Percentiles rank a stretch among this genome's conserved stretches.
These are phyloP conservation scores for Lasiodiplodia sp. DNA, from an alignment of 2,329 filamentous ascomycete species.

Conservation along the genomic window DNA sequence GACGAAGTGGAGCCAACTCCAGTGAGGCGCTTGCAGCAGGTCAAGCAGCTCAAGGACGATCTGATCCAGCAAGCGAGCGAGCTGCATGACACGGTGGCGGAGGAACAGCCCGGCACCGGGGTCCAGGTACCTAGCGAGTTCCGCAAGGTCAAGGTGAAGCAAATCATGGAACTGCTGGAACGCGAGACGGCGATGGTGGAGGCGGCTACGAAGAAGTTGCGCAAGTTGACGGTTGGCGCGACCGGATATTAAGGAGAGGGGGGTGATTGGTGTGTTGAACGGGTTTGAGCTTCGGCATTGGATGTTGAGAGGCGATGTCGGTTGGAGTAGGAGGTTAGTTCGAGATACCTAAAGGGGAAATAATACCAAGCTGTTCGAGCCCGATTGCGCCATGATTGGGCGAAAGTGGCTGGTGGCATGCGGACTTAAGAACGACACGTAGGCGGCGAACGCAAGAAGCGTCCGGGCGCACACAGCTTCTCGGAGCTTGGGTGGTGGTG, in stretches of 20 bases:
- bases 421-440: conserved; percentile 21
- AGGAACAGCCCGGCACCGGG: conserved; percentile 30
- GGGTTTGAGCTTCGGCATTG: conserved; percentile 14
- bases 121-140: conserved; percentile 43
- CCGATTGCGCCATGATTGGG: not conserved
- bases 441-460: conserved; percentile 10
- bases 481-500: conserved; percentile 10
- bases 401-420: not conserved
- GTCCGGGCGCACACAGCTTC: not conserved
- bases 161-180: conserved; percentile 43
- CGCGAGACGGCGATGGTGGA: conserved; percentile 44
- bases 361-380: conserved; percentile 24
- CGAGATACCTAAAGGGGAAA: conserved; percentile 28
- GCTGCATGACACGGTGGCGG: conserved; percentile 30
- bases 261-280: conserved; percentile 2
- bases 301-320: conserved; percentile 3
- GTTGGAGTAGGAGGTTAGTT: not conserved
- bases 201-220: conserved; percentile 40
- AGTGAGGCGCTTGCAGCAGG: conserved; percentile 64
- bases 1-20: conserved; percentile 41
- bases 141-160: conserved; percentile 44
- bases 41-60: conserved; percentile 62
- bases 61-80: conserved; percentile 47
- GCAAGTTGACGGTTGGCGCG: conserved; percentile 33
- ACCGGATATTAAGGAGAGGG: conserved; percentile 15